phyloP scores from a whole-genome alignment of 208 protist genomes.

The Trypanosomatidae sp. region DNA sequence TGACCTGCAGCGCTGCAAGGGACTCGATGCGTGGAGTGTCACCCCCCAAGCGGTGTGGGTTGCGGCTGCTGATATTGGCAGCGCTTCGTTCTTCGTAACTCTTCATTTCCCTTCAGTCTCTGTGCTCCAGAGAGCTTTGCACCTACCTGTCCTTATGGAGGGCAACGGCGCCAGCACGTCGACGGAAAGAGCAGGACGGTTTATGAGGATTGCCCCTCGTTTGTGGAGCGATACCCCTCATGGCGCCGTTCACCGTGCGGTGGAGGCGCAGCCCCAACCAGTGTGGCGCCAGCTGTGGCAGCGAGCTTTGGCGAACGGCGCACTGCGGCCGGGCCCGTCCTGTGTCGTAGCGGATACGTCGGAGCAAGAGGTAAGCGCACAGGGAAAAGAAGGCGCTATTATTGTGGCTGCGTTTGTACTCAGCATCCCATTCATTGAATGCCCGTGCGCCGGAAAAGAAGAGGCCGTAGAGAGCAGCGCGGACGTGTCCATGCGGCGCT shows the following conservation, averaged over 20 bases:
- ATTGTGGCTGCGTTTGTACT: constrained; percentile 60
- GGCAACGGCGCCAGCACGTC: background rate
- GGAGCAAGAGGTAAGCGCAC: background rate
- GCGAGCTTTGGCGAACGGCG: constrained; percentile 2
- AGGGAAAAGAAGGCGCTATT: constrained; percentile 3
- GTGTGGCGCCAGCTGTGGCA: constrained; percentile 16
- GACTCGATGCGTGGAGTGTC: background rate
- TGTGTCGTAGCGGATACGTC: background rate
- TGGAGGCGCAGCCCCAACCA: constrained; percentile 16
- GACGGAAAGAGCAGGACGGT: background rate
- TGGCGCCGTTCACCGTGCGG: constrained; percentile 18
- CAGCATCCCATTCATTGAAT: constrained; percentile 20
- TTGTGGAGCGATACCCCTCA: constrained; percentile 18
- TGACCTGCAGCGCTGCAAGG: background rate
- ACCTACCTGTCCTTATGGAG: background rate
- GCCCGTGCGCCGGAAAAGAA: background rate
- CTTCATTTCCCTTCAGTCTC: background rate
- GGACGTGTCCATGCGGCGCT: constrained; percentile 19
- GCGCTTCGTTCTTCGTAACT: background rate
- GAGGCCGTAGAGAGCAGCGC: background rate
- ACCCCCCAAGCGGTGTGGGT: background rate
- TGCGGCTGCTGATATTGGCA: background rate
- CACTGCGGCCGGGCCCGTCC: background rate
- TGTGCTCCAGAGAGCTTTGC: background rate
- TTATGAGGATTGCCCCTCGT: background rate